Base-by-base conservation (phyloP, 257 asterid genomes). In the Rehmannia glutinosa region DNA sequence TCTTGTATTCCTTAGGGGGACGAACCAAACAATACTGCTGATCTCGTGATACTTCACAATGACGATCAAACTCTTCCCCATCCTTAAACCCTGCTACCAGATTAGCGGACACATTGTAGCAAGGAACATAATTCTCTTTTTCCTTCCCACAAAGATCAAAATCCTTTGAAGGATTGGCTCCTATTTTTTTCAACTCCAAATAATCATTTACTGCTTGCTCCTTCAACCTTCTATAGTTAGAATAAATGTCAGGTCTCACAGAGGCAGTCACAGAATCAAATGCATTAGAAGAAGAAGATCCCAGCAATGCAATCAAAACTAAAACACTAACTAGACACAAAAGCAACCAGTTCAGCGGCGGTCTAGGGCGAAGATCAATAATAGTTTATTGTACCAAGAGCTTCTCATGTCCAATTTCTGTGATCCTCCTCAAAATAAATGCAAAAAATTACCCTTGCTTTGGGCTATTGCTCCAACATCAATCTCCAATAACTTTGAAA, bases 1-100 rank as follows among this genome's bases (percentile, higher is more conserved):
- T 91, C 83, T 91, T 94, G 68, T 94, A 94, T 59, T 94, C 97
- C 80, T 82, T 88, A 0, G 97, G 97, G 19, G 97, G 90, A n/a
- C 97, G 95, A 78, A 87, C 88, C 83, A 94, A 81, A 69, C 97
- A 94, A 68, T 68, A 82, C 55, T 82, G 83, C 15, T 24, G 73
- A 64, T 77, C 93, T 46, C 49, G 71, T 38, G 90, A 84, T 47
- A 81, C 56, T 69, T 91, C 95, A 87, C 99, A 91, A 59, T 85
- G 99, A 50, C 97, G 92, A 71, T 85, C 99, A 80, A 86, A 80
- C 74, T 91, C 97, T 64, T 94, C 99, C 51, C 91, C 97, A 65
- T 91, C 86, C 38, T 83, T 84, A 57, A 84, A 86, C 45, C 95
- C 97, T 59, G 82, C 88, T 58, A 80, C 74, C 66, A 91, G 68